A percentile compares a stretch with the other conserved stretches of the same genome.
phyloP scores from a whole-genome alignment of 2,329 filamentous ascomycete species.

The Penicillium sp. region DNA sequence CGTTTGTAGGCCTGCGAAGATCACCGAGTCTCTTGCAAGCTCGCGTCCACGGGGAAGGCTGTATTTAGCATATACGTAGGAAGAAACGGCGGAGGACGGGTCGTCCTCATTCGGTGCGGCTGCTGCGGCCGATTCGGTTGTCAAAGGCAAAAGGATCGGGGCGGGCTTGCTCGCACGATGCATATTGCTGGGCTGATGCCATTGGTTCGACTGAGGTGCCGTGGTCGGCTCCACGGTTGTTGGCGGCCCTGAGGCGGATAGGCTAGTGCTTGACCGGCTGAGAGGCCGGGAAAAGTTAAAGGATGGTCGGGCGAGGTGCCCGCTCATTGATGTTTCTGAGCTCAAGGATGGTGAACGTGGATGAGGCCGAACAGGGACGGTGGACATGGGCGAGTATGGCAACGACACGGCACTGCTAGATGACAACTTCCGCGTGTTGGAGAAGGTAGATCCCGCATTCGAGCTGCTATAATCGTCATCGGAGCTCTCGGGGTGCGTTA shows the following conservation, averaged over 20 bases:
- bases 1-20: slow-evolving; percentile 53
- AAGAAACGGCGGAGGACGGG: slow-evolving; percentile 52
- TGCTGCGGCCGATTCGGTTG: slow-evolving; percentile 18
- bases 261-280: slow-evolving; percentile 52
- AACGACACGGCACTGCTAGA: slow-evolving; percentile 60
- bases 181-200: slow-evolving; percentile 19
- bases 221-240: slow-evolving; percentile 35
- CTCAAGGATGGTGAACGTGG: slow-evolving; percentile 76
- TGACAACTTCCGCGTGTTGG: slow-evolving; percentile 71
- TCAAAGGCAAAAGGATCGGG: slow-evolving; percentile 32
- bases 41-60: slow-evolving; percentile 74
- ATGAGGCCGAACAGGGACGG: slow-evolving; percentile 55
- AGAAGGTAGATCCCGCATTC: slow-evolving; percentile 56
- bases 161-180: slow-evolving; percentile 27
- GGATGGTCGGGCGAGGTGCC: slow-evolving; percentile 62
- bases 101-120: slow-evolving; percentile 21
- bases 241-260: slow-evolving; percentile 32
- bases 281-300: slow-evolving; percentile 94
- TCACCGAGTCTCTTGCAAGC: slow-evolving; percentile 62
- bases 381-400: slow-evolving; percentile 58
- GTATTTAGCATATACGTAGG: slow-evolving; percentile 85
- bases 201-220: slow-evolving; percentile 10
- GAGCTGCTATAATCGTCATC: slow-evolving; percentile 63
- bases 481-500: slow-evolving; percentile 59
- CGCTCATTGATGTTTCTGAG: slow-evolving; percentile 68